Evolutionary conservation across 164 flowering plant species (phyloP).

Genomic region (Liriodendron chinense): DNA sequence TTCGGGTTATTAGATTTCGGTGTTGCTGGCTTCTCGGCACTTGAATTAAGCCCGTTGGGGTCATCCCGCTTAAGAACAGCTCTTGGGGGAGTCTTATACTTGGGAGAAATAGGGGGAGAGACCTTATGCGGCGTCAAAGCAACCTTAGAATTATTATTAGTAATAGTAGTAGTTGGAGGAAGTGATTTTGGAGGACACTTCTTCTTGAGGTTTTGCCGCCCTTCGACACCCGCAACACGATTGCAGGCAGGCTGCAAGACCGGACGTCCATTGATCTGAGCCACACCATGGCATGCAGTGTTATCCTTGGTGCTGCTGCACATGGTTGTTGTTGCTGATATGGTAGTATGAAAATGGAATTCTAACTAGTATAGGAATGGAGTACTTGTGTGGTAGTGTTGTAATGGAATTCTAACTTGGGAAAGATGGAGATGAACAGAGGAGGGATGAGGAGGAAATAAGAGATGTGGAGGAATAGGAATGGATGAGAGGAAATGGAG

Average conservation of each 20-base stretch:
- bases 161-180: conserved; percentile 12
- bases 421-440: not conserved
- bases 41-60: conserved; percentile 38
- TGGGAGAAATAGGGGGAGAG: conserved; percentile 47
- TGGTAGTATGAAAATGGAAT: not conserved
- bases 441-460: not conserved
- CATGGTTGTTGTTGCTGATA: conserved; percentile 24
- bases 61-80: conserved; percentile 43
- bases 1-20: conserved; percentile 19
- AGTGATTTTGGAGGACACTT: conserved; percentile 28
- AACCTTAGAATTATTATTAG: conserved; percentile 11
- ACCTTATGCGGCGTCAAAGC: not conserved
- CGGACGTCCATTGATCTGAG: conserved; percentile 50
- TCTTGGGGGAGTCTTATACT: conserved; percentile 42
- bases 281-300: conserved; percentile 14
- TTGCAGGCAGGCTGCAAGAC: conserved; percentile 71
- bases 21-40: conserved; percentile 34
- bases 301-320: conserved; percentile 48
- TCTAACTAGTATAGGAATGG: no score
- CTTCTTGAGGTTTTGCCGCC: conserved; percentile 29
- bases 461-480: not conserved
- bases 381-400: no score
- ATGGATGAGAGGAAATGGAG: conserved; percentile 6
- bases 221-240: conserved; percentile 37
- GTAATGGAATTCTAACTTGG: not conserved